Evolutionary conservation across 805 yeast species (phyloP), one percentile per base, ranked within the genome.

Genomic region (Phaffomyces antillensis): DNA sequence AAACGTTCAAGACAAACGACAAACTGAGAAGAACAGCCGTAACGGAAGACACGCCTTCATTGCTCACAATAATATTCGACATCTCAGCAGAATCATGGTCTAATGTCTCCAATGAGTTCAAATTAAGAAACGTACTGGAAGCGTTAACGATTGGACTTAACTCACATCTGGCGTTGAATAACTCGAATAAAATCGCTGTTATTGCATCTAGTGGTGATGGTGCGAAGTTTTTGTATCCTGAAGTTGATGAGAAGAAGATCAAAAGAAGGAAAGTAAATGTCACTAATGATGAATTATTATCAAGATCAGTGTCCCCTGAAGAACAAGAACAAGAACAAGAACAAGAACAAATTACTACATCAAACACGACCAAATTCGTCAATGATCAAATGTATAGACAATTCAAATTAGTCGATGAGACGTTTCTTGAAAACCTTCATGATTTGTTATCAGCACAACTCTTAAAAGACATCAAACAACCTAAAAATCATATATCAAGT

Each of bases 151-250:
- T 93, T 23, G 81, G 84, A 56, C 62, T 90, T 42, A 93, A 93
- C 62, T 89, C 95, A 2, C 99, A 93, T 62, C 61, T 93, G 39
- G 82, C 98, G 0, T 71, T 87, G 41, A 86, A 86, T 62, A 86
- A 85, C 53, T 79, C 89, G 33, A 93, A 93, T 61, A 77, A 77
- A 56, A 95, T 91, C 10, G 84, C 93, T 3, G 77, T 91, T 15
- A 76, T 90, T 35, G 84, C 87, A 1, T 82, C 87, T 18, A 84
- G 87, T 52, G 76, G 87, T 2, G 64, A 67, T 13, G 87, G 91
- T 0, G 80, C 95, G 0, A 67, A 69, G 51, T 77, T 84, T 52
- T 59, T 91, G 20, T 87, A 81, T 56, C 98, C 98, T 1, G 50
- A 45, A 55, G 18, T 17, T 6, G 41, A 32, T 2, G 43, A 34